Base-by-base conservation (phyloP, 768 basidiomycete species). In the Calocybe gangraenosa region DNA sequence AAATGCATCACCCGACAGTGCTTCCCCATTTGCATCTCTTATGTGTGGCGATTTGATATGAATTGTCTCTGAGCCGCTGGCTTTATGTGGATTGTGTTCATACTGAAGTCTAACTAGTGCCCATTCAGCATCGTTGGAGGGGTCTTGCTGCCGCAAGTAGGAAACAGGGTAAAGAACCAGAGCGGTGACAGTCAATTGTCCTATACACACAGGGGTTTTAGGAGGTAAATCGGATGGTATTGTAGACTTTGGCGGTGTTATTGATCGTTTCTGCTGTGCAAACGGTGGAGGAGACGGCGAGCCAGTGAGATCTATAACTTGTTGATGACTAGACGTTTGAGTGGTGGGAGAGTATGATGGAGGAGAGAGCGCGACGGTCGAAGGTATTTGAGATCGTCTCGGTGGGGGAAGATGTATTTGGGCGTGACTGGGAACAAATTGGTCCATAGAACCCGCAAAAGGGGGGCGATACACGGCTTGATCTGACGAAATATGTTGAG, bases 171-270 rank as follows among this genome's bases (percentile, higher is more conserved):
- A 89, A n/a, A 92, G 72, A 25, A 94, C 81, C 20, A 94, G 77
- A 11, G 89, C 91, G 14, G 86, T 89, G 15, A 84, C 83, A n/a
- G 74, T 72, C 28, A 94, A 71, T 47, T 88, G 84, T 1, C 92
- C 92, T 38, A 94, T 92, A 62, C 92, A 94, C 42, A 94, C 81
- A 13, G 89, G 86, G 0, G 87, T 88, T 67, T 84, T 88, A 11
- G 84, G 86, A 5, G 85, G 74, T 14, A 88, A 64, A 36, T 87
- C 83, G 7, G 70, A 67, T 2, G 81, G 76, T 2, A 81, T 65
- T 9, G 60, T 50, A 22, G 61, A 37, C 6, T 53, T 58, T 43
- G 52, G 56, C 45, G 44, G 56, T 44, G 17, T 3, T 4, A 52
- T 56, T 47, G 46, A 48, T 37, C 60, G 62, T 21, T 56, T 53